Evolutionary conservation across 2,329 filamentous ascomycete genomes (phyloP).

Genomic region (Penicillium sp.): DNA sequence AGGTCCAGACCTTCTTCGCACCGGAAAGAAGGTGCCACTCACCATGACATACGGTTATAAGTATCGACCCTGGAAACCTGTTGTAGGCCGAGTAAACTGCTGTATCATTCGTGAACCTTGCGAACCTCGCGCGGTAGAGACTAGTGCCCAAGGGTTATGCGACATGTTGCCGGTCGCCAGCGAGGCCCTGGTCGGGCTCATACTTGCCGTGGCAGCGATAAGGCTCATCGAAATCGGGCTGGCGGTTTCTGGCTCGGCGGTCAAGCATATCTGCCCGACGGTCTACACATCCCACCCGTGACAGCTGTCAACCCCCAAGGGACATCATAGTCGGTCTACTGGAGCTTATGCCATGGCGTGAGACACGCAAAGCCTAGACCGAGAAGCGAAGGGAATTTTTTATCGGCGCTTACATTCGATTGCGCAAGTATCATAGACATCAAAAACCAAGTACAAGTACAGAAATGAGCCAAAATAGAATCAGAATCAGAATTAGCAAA

Average conservation of each 20-base stretch:
- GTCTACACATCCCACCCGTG: constrained; percentile 11
- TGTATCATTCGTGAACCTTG: neutral
- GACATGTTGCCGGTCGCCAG: constrained; percentile 18
- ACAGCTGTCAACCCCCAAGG: constrained; percentile 7
- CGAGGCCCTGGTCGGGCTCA: constrained; percentile 8
- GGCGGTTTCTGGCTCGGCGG: constrained; percentile 20
- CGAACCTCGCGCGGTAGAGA: constrained; percentile 2
- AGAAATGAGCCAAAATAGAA: constrained; percentile 11
- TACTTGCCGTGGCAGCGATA: constrained; percentile 13
- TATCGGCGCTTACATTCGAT: constrained; percentile 8
- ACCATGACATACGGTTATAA: neutral
- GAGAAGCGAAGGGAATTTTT: neutral
- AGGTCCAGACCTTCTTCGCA: neutral
- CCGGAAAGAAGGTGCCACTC: neutral
- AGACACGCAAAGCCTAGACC: constrained; percentile 7
- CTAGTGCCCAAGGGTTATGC: constrained; percentile 21
- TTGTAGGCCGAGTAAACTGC: neutral
- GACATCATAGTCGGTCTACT: constrained; percentile 8
- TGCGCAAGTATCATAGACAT: constrained; percentile 16
- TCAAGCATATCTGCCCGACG: constrained; percentile 27
- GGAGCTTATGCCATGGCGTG: neutral
- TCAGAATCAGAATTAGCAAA: constrained; percentile 17
- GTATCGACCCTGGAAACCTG: neutral
- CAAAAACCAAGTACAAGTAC: constrained; percentile 16
- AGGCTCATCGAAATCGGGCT: constrained; percentile 14